Evolutionary conservation across 441 rosid species (phyloP), one percentile per base, ranked within the genome.

Genomic region (Euphorbia celastroides): DNA sequence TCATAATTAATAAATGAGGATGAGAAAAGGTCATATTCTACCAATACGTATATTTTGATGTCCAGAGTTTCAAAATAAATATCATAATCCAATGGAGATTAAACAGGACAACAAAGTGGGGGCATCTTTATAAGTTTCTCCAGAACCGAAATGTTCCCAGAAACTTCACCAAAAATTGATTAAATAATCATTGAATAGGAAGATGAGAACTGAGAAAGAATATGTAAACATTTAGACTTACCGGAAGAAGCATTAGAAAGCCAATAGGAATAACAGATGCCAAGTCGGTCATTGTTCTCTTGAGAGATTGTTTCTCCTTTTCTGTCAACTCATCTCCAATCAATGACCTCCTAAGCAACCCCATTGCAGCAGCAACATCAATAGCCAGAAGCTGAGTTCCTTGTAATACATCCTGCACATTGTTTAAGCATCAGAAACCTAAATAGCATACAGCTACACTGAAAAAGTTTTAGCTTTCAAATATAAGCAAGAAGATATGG

Each of bases 221-320:
- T 19, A 31, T 20, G 59, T 25, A n/a, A n/a, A 64, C 9, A 32
- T 44, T 55, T 73, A 50, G 38, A 84, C 97, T 87, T 72, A 95
- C 98, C 42, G 99, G 98, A 75, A 95, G 98, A 79, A 95, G 98
- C 99, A 95, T 95, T 72, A 92, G 78, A 65, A 95, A 64, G 44
- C 99, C 91, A 68, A 95, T 92, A 8, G 99, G 99, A 69, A 95
- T 82, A 62, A 95, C 97, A 61, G 98, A 88, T 70, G 99, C 99
- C 65, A 92, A 67, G 76, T 95, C 98, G 5, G 90, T 88, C 80
- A 95, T 72, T 36, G 99, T 95, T 80, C 97, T 86, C 69, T 72
- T 82, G 12, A 95, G 85, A 69, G 87, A 89, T 76, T 83, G 80
- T 84, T 87, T 92, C 75, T 95, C 98, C 80, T 90, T 92, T 75